Base-by-base conservation (phyloP, 2,329 filamentous ascomycete species). In the Stachybotrys echinatus region DNA sequence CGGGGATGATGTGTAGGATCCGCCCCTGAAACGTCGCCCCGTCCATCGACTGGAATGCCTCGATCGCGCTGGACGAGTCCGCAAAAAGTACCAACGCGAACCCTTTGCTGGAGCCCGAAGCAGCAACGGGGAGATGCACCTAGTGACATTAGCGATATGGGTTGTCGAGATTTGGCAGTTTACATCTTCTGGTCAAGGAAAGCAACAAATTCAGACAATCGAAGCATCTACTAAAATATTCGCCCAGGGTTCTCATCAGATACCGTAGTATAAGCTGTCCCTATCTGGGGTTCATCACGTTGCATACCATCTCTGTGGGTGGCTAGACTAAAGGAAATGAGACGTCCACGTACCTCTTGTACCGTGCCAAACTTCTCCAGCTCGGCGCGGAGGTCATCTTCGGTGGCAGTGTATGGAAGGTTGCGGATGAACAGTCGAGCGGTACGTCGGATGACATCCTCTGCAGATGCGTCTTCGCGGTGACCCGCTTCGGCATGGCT, bases 151-250 rank as follows among this genome's bases (percentile, higher is more conserved):
- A 68, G 65, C 55, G 47, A 40, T n/a, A n/a, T n/a, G n/a, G n/a
- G n/a, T n/a, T n/a, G n/a, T n/a, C 3, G 38, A n/a, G n/a, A 20
- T 20, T 14, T 3, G 18, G 47, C 50, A 48, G 42, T 20, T 50
- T 48, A 45, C 48, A 42, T 50, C 48, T 40, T 56, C 48, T 53
- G 58, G 49, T 53, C 23, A 47, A 52, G 50, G 56, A 57, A 62
- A 55, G 58, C 59, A 63, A 55, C 56, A 55, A n/a, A 18, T 65
- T 92, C 87, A 94, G 90, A 81, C 76, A 77, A 72, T 87, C 90
- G 85, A 92, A 88, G 89, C 89, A 96, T 97, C 92, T 99, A 99
- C 94, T 96, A 99, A 96, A 95, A 96, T 94, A 88, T 81, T 89
- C 85, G 91, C 85, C 86, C 87, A 85, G 83, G 74, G 71, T 79